These are phyloP conservation scores for Hydnum rufescens DNA, from an alignment of 768 basidiomycete species.

Conservation along the genomic window DNA sequence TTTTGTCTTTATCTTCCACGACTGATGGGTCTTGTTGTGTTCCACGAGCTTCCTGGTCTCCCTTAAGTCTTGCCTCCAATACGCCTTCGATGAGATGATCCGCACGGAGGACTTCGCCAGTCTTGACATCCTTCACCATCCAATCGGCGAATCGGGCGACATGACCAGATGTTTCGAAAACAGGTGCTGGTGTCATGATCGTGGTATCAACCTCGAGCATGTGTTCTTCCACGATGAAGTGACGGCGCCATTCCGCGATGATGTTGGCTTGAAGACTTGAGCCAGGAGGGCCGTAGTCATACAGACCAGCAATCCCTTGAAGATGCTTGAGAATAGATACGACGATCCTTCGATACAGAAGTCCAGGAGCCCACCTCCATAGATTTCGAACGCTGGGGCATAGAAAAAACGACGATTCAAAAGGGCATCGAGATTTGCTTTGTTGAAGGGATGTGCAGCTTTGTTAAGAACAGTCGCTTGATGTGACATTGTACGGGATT, in stretches of 20 bases:
- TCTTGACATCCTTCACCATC: conserved; percentile 94
- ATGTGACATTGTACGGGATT: too few relatives aligned
- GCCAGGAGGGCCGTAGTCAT: conserved; percentile 95
- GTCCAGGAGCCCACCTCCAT: conserved; percentile 43
- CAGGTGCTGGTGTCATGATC: conserved; percentile 85
- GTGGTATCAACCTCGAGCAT: conserved; percentile 99
- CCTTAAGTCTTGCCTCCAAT: conserved; percentile 72
- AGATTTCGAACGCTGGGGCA: conserved; percentile 96
- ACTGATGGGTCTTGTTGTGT: conserved; percentile 30
- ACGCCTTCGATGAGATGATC: conserved; percentile 92
- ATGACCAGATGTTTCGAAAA: conserved; percentile 94
- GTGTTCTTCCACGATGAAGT: conserved; percentile 95
- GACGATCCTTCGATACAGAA: not conserved
- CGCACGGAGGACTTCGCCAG: conserved; percentile 90
- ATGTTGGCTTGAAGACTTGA: conserved; percentile 94
- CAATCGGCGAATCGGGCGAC: conserved; percentile 97
- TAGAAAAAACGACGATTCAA: conserved; percentile 90
- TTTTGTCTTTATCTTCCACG: conserved; percentile 47
- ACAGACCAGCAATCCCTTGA: conserved; percentile 88
- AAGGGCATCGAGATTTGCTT: conserved; percentile 61
- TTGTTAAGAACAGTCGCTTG: too few relatives aligned
- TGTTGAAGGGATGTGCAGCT: conserved; percentile 73
- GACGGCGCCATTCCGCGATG: conserved; percentile 87
- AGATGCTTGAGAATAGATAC: not conserved
- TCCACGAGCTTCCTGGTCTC: conserved; percentile 80